Evolutionary conservation across 228 moss, liverwort and hornwort genomes (phyloP).

Genomic region (Sphagnum fallax): DNA sequence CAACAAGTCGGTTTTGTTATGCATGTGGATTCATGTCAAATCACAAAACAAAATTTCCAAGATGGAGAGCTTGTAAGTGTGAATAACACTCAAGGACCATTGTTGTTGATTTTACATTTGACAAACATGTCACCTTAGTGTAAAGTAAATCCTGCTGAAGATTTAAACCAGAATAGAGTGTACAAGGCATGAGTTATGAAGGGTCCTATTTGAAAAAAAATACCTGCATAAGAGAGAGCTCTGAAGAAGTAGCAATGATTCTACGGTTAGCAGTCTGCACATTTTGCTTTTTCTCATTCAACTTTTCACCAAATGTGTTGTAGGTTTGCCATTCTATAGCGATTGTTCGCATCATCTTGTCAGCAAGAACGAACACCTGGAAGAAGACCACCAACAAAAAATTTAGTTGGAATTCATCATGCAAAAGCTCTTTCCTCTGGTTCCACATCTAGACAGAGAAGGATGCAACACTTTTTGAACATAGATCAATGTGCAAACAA

Average conservation of each 20-base stretch:
- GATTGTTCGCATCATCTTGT: conserved; percentile 37
- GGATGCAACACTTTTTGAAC: no score
- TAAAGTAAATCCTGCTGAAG: neutral
- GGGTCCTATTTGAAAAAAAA: neutral
- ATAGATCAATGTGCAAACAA: no score
- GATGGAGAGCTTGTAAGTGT: no score
- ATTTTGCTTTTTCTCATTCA: conserved; percentile 45
- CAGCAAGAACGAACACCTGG: conserved; percentile 49
- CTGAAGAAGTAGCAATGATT: conserved; percentile 61
- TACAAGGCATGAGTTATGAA: neutral
- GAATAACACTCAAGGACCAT: no score
- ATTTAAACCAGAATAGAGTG: neutral
- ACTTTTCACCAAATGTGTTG: conserved; percentile 21
- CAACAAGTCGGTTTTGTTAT: no score
- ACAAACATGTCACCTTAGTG: no score
- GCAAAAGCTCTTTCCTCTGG: no score
- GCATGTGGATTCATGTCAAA: neutral
- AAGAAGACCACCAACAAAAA: neutral
- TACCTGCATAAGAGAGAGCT: conserved; percentile 65
- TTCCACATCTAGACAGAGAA: no score
- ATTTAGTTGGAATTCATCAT: neutral
- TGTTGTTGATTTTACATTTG: no score
- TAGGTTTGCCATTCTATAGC: conserved; percentile 17
- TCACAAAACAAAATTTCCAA: neutral
- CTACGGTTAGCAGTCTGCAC: conserved; percentile 33